Conservation (phyloP, 257 asterid genomes). For the Lycium barbarum region DNA sequence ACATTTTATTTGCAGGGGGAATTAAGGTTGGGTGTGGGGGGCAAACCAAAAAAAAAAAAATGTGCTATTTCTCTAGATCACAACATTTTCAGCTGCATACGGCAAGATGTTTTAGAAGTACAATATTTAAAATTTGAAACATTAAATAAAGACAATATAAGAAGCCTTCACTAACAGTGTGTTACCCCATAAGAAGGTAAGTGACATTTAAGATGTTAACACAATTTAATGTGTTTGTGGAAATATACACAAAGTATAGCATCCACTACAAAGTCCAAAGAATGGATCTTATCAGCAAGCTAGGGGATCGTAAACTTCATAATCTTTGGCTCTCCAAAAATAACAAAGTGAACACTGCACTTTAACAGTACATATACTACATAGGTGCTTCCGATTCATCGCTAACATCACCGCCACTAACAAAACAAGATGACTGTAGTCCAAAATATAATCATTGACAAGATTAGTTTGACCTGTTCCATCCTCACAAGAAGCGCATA, state of each 20-base stretch:
- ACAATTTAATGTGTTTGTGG: background rate
- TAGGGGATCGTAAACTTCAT: background rate
- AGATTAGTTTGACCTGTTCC: background rate
- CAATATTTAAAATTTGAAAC: constrained; percentile 25
- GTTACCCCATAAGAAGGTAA: background rate
- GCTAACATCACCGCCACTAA: background rate
- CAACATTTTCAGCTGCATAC: background rate
- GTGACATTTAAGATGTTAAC: background rate
- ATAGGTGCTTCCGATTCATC: background rate
- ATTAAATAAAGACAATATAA: background rate
- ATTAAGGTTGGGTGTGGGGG: background rate
- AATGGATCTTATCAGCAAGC: background rate
- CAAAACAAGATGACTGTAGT: background rate
- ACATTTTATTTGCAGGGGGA: background rate
- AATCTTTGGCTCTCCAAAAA: background rate
- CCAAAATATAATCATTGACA: background rate
- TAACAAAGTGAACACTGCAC: background rate
- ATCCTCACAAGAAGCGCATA: background rate
- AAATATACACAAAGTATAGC: background rate
- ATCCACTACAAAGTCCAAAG: background rate
- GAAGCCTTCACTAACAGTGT: background rate
- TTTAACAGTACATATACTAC: background rate
- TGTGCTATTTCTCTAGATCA: background rate
- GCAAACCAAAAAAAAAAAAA: background rate
- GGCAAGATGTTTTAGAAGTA: background rate